Percentiles rank a stretch among this genome's conserved stretches.
Evolutionary conservation across 2,329 filamentous ascomycete species (phyloP).

Genomic region (Colletotrichum sp.): DNA sequence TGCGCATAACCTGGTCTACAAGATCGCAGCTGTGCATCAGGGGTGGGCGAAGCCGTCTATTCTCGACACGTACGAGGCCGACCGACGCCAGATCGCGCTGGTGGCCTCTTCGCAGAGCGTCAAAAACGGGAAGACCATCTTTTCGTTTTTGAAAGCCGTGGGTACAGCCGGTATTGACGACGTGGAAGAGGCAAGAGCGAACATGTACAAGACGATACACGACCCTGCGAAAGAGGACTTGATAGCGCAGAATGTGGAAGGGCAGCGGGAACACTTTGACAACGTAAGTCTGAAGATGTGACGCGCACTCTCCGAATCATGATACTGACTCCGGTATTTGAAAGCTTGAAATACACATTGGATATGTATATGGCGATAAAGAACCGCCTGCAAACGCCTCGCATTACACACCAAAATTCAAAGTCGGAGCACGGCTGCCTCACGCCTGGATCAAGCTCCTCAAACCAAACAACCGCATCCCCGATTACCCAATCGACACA

Average conservation of each 20-base stretch:
- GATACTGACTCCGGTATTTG: background rate
- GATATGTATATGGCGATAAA: constrained; percentile 43
- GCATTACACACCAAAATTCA: constrained; percentile 38
- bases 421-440: constrained; percentile 41
- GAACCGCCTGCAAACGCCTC: constrained; percentile 40
- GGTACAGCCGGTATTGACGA: constrained; percentile 36
- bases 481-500: constrained; percentile 30
- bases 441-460: constrained; percentile 40
- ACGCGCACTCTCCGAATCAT: fast-evolving
- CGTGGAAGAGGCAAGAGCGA: constrained; percentile 31
- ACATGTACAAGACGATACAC: constrained; percentile 31
- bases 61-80: constrained; percentile 39
- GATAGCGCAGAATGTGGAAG: constrained; percentile 37
- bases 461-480: background rate
- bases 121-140: constrained; percentile 48
- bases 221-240: constrained; percentile 31
- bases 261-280: constrained; percentile 46
- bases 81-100: constrained; percentile 41
- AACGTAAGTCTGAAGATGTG: constrained; percentile 26
- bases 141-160: constrained; percentile 41
- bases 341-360: constrained; percentile 45
- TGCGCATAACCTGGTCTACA: constrained; percentile 37
- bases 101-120: constrained; percentile 46
- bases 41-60: constrained; percentile 30
- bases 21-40: constrained; percentile 40